These are phyloP conservation scores for Lignosus rhinocerotis DNA, from an alignment of 1,284 basidiomycete species.

Conservation along the genomic window DNA sequence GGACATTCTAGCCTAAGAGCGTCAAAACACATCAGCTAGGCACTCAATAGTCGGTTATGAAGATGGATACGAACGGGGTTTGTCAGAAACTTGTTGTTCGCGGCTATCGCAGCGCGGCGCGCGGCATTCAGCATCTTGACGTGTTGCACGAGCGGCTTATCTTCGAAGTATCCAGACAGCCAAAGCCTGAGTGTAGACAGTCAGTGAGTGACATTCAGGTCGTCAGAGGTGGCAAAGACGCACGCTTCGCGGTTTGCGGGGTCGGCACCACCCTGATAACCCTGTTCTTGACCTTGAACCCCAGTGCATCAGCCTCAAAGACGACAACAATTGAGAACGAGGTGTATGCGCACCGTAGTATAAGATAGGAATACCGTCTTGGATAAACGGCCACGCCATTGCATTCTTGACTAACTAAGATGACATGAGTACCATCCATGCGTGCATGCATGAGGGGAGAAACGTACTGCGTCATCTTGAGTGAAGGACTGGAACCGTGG, in stretches of 20 bases:
- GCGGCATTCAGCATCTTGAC: conserved; percentile 60
- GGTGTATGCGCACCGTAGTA: conserved; percentile 57
- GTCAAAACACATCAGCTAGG: background rate
- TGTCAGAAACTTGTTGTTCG: conserved; percentile 50
- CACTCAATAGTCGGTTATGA: background rate
- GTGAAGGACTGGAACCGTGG: conserved; percentile 70
- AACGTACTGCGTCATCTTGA: conserved; percentile 58
- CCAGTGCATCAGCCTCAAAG: background rate
- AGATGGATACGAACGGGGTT: conserved; percentile 42
- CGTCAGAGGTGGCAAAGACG: conserved; percentile 24
- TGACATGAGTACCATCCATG: conserved; percentile 34
- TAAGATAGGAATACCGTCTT: conserved; percentile 70
- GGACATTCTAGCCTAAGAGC: conserved; percentile 43
- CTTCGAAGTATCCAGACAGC: conserved; percentile 50
- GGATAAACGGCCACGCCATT: conserved; percentile 42
- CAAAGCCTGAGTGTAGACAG: conserved; percentile 46
- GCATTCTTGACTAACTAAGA: conserved; percentile 37
- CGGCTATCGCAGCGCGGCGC: conserved; percentile 54
- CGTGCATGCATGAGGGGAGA: background rate
- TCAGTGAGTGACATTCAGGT: background rate
- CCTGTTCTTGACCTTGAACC: conserved; percentile 32
- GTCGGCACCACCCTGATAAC: conserved; percentile 36
- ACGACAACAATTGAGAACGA: conserved; percentile 25
- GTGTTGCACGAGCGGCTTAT: conserved; percentile 52
- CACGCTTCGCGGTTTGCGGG: conserved; percentile 64